Evolutionary conservation across 2,329 filamentous ascomycete genomes (phyloP).

Genomic region (Leptodontidium sp.): DNA sequence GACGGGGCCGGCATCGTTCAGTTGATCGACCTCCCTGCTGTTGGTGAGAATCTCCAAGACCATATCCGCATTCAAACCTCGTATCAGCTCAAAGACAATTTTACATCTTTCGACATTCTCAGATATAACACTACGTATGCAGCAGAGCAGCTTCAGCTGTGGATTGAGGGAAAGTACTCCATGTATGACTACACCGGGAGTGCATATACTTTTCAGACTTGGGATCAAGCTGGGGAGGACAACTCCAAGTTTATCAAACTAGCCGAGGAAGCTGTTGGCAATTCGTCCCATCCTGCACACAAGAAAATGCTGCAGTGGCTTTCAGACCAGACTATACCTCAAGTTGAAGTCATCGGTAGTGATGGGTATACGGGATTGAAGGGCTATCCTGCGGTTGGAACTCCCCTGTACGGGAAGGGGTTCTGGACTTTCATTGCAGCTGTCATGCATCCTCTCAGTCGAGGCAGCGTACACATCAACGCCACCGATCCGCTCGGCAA

Average conservation of each 20-base stretch:
- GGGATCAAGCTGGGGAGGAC: conserved; percentile 49
- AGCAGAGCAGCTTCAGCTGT: conserved; percentile 47
- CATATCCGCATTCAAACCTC: conserved; percentile 44
- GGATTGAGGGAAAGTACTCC: conserved; percentile 28
- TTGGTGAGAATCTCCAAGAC: conserved; percentile 61
- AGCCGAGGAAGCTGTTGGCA: conserved; percentile 46
- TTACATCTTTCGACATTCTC: conserved; percentile 34
- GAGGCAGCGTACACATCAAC: conserved; percentile 64
- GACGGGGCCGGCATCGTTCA: conserved; percentile 52
- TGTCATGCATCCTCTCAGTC: conserved; percentile 64
- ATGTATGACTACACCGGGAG: conserved; percentile 42
- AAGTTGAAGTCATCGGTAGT: conserved; percentile 48
- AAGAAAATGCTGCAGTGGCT: conserved; percentile 53
- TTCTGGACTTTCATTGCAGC: conserved; percentile 54
- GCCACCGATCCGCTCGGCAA: conserved; percentile 49
- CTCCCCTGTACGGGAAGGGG: conserved; percentile 32
- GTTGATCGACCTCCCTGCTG: conserved; percentile 56
- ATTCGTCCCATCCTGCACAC: conserved; percentile 46
- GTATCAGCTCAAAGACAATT: conserved; percentile 37
- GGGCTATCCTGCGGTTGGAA: conserved; percentile 34
- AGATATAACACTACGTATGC: conserved; percentile 43
- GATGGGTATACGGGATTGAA: conserved; percentile 54
- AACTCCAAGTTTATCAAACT: conserved; percentile 45
- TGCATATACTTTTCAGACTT: conserved; percentile 53
- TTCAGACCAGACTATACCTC: conserved; percentile 40